Conservation (phyloP, 2,329 filamentous ascomycete genomes). For the Aurifilum marmelostoma region DNA sequence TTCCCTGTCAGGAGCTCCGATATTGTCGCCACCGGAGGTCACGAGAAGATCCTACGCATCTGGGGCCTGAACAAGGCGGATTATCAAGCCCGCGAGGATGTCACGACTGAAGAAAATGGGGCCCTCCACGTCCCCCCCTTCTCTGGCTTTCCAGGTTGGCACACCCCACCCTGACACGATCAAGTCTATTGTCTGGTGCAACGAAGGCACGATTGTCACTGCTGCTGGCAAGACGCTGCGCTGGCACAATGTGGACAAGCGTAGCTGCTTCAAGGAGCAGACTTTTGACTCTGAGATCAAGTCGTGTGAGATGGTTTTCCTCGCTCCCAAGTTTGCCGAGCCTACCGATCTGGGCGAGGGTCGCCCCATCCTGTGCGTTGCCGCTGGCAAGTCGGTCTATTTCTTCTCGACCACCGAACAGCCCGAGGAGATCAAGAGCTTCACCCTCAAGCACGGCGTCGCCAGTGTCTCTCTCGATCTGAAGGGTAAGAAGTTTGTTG, state of each 20-base stretch:
- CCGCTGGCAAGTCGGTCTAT: slow-evolving; percentile 91
- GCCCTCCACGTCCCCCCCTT: slow-evolving; percentile 56
- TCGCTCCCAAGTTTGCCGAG: slow-evolving; percentile 62
- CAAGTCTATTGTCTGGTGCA: slow-evolving; percentile 95
- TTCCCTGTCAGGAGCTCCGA: slow-evolving; percentile 81
- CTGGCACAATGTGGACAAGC: slow-evolving; percentile 88
- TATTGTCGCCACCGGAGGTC: slow-evolving; percentile 90
- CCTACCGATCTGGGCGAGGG: slow-evolving; percentile 68
- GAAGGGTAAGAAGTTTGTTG: slow-evolving; percentile 79
- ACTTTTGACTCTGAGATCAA: slow-evolving; percentile 83
- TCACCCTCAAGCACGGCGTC: slow-evolving; percentile 80
- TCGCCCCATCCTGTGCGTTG: slow-evolving; percentile 77
- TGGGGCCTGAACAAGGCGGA: slow-evolving; percentile 70
- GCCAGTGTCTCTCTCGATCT: slow-evolving; percentile 89
- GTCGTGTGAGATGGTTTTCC: slow-evolving; percentile 84
- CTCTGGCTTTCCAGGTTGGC: slow-evolving; percentile 82
- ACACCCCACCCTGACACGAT: slow-evolving; percentile 85
- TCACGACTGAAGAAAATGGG: slow-evolving; percentile 37
- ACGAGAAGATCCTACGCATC: slow-evolving; percentile 94
- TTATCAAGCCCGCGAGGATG: slow-evolving; percentile 58
- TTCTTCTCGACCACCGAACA: slow-evolving; percentile 82
- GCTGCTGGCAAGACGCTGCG: slow-evolving; percentile 89
- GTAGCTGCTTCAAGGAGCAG: slow-evolving; percentile 75
- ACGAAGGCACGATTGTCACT: slow-evolving; percentile 84
- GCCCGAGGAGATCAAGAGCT: slow-evolving; percentile 74